These are phyloP conservation scores for Ogataea minuta DNA, from an alignment of 805 yeast species.

Conservation along the genomic window DNA sequence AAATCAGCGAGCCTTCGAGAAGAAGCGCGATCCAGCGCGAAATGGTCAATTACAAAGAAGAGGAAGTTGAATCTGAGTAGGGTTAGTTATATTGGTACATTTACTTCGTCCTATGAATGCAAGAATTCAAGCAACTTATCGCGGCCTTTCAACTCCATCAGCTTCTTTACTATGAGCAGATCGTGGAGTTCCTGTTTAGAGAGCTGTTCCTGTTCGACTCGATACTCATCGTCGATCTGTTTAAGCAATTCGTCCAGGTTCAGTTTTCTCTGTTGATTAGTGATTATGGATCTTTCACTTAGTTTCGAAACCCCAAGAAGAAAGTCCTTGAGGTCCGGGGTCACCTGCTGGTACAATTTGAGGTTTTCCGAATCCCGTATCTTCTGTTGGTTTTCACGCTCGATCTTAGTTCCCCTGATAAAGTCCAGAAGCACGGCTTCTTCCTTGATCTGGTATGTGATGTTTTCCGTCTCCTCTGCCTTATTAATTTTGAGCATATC, in stretches of 20 bases:
- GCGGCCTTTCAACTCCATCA: slow-evolving; percentile 69
- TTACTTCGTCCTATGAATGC: slow-evolving; percentile 19
- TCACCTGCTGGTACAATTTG: slow-evolving; percentile 31
- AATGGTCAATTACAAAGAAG: slow-evolving; percentile 35
- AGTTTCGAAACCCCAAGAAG: slow-evolving; percentile 33
- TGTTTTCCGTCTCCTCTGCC: slow-evolving; percentile 24
- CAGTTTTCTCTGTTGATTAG: slow-evolving; percentile 31
- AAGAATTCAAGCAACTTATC: slow-evolving; percentile 63
- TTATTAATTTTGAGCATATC: slow-evolving; percentile 22
- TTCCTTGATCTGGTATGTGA: slow-evolving; percentile 66
- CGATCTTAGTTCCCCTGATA: slow-evolving; percentile 48
- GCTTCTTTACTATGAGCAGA: slow-evolving; percentile 51
- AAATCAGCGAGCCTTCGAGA: slow-evolving; percentile 34
- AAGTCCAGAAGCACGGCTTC: slow-evolving; percentile 69
- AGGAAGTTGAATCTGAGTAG: slow-evolving; percentile 6
- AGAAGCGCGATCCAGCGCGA: slow-evolving; percentile 41
- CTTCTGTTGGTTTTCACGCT: slow-evolving; percentile 33
- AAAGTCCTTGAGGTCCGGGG: slow-evolving; percentile 29
- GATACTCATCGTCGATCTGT: slow-evolving; percentile 32
- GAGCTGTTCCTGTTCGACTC: slow-evolving; percentile 16
- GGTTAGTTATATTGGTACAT: slow-evolving; percentile 5
- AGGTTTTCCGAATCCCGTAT: slow-evolving; percentile 34
- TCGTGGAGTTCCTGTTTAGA: slow-evolving; percentile 46
- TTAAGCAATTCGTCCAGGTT: slow-evolving; percentile 49
- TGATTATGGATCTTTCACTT: slow-evolving; percentile 33